A percentile compares a stretch with the other conserved stretches of the same genome.
Conservation (phyloP, 1,284 basidiomycete genomes). For the Ganoderma leucocontextum region DNA sequence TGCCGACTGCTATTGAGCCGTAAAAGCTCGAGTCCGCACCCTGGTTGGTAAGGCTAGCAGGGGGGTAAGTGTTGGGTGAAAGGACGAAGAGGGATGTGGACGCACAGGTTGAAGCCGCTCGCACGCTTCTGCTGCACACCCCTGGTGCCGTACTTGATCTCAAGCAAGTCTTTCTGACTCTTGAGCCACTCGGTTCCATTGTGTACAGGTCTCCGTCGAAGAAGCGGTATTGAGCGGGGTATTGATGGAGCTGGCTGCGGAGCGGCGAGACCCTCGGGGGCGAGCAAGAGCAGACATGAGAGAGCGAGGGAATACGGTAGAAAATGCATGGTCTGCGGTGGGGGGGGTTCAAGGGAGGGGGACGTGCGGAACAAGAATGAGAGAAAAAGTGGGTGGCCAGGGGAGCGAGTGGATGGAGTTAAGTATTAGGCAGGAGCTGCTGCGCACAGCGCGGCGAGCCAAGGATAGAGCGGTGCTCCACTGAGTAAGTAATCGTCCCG, state of each 20-base stretch:
- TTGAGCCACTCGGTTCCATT: slow-evolving; percentile 34
- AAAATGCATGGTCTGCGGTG: slow-evolving; percentile 31
- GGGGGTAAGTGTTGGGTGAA: not conserved
- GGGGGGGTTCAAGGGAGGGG: slow-evolving; percentile 28
- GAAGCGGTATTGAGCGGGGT: slow-evolving; percentile 35
- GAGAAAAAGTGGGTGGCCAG: slow-evolving; percentile 14
- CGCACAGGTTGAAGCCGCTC: slow-evolving; percentile 42
- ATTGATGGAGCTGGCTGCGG: slow-evolving; percentile 28
- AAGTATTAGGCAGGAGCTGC: slow-evolving; percentile 24
- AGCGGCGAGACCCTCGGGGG: slow-evolving; percentile 34
- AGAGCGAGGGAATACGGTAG: slow-evolving; percentile 36
- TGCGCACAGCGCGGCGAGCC: slow-evolving; percentile 34
- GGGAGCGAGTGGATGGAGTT: slow-evolving; percentile 24
- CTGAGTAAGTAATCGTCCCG: slow-evolving; percentile 29
- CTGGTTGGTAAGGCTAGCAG: slow-evolving; percentile 41
- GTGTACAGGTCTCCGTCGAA: slow-evolving; percentile 27
- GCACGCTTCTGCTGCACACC: slow-evolving; percentile 36
- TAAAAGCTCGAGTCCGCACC: slow-evolving; percentile 47
- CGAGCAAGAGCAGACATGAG: slow-evolving; percentile 33
- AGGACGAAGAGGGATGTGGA: not conserved
- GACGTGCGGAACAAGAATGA: slow-evolving; percentile 2
- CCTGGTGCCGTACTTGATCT: slow-evolving; percentile 40
- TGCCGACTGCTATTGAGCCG: slow-evolving; percentile 52
- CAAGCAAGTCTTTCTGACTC: slow-evolving; percentile 36
- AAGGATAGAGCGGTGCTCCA: slow-evolving; percentile 30